These are phyloP conservation scores for Chamaecyparis obtusa DNA, from an alignment of 75 land plant genomes.

Conservation along the genomic window DNA sequence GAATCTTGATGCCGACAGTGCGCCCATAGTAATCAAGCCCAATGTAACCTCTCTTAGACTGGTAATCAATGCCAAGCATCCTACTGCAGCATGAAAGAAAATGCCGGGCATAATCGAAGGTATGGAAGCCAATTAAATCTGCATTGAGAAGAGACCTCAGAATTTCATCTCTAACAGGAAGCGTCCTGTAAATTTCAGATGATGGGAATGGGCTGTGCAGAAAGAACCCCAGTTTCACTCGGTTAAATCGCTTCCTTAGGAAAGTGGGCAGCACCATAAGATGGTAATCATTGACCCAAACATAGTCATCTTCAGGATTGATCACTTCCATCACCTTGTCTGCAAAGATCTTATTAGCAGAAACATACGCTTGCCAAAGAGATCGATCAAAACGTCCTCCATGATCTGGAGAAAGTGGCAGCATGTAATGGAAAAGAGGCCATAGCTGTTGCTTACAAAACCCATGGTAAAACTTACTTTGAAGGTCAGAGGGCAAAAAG, in stretches of 20 bases:
- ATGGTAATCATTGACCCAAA: slow-evolving; percentile 78
- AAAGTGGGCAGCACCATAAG: slow-evolving; percentile 81
- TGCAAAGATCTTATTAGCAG: slow-evolving; percentile 74
- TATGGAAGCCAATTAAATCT: slow-evolving; percentile 80
- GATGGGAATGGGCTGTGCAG: slow-evolving; percentile 63
- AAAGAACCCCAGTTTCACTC: slow-evolving; percentile 64
- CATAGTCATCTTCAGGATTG: slow-evolving; percentile 60
- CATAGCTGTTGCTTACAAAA: slow-evolving; percentile 88
- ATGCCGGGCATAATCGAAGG: slow-evolving; percentile 64
- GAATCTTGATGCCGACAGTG: slow-evolving; percentile 76
- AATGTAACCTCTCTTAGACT: slow-evolving; percentile 79
- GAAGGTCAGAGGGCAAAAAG: slow-evolving; percentile 62
- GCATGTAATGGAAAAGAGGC: slow-evolving; percentile 91
- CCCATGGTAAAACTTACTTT: slow-evolving; percentile 70
- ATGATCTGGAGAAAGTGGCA: slow-evolving; percentile 77
- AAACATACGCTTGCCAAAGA: slow-evolving; percentile 77
- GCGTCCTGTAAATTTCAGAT: slow-evolving; percentile 82
- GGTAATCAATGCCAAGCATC: slow-evolving; percentile 79
- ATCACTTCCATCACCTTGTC: slow-evolving; percentile 80
- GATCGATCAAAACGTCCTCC: slow-evolving; percentile 76
- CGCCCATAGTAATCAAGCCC: slow-evolving; percentile 82
- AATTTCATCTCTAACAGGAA: slow-evolving; percentile 84
- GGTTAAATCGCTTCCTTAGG: slow-evolving; percentile 55
- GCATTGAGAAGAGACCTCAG: slow-evolving; percentile 62
- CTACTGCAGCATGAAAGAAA: slow-evolving; percentile 87